Conservation (phyloP, 2,329 filamentous ascomycete species). For the Scedosporium minutisporum region DNA sequence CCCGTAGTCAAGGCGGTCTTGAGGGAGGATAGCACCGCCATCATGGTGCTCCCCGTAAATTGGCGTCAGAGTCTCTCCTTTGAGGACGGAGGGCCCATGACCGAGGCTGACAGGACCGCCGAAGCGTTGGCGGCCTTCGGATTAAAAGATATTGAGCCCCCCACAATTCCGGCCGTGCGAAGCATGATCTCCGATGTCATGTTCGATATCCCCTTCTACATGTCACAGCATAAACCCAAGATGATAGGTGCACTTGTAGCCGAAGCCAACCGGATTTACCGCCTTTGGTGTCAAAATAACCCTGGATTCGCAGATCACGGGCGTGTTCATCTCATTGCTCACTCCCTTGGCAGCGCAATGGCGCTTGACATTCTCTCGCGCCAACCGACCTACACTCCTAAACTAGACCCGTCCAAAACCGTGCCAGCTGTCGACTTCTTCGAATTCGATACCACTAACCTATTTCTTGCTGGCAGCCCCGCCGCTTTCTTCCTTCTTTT, state of each 20-base stretch:
- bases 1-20: conserved; percentile 66
- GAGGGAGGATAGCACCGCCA: conserved; percentile 61
- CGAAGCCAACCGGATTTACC: conserved; percentile 93
- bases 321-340: conserved; percentile 83
- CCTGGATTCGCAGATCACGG: conserved; percentile 72
- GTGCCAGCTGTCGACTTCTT: conserved; percentile 52
- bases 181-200: conserved; percentile 95
- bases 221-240: conserved; percentile 89
- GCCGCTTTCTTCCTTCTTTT: conserved; percentile 88
- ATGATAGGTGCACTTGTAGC: conserved; percentile 84
- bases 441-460: conserved; percentile 82
- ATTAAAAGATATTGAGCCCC: conserved; percentile 84
- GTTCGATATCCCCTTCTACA: conserved; percentile 96
- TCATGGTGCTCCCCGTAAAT: conserved; percentile 91
- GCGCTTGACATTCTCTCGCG: conserved; percentile 81
- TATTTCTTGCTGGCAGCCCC: conserved; percentile 85
- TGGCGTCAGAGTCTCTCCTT: conserved; percentile 86
- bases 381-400: conserved; percentile 66
- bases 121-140: conserved; percentile 49
- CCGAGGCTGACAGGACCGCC: conserved; percentile 40
- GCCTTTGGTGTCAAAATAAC: conserved; percentile 90
- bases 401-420: conserved; percentile 29
- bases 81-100: conserved; percentile 63
- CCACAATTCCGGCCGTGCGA: conserved; percentile 83
- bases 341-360: conserved; percentile 93